A percentile compares a stretch with the other conserved stretches of the same genome.
phyloP scores from a whole-genome alignment of 192 early-diverging fungal genomes.

The Umbelopsis isabellina region DNA sequence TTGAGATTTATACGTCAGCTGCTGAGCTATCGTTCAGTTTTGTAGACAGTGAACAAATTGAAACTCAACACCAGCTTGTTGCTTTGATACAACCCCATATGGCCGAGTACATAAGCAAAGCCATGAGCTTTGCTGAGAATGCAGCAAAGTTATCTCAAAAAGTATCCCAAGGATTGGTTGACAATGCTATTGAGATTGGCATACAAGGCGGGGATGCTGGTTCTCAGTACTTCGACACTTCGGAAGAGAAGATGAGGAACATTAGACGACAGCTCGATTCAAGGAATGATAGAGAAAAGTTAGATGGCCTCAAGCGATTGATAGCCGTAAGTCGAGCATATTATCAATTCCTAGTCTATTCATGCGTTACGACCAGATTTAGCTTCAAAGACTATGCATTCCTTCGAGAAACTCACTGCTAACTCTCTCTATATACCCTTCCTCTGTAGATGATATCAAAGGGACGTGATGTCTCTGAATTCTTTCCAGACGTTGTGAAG shows the following conservation, averaged over 20 bases:
- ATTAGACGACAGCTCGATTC: conserved; percentile 78
- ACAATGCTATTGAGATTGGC: conserved; percentile 87
- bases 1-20: too few species aligned
- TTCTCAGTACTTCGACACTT: conserved; percentile 87
- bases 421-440: not conserved
- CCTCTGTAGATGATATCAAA: conserved; percentile 78
- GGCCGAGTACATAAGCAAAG: conserved; percentile 67
- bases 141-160: conserved; percentile 81
- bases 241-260: conserved; percentile 81
- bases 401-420: too few species aligned
- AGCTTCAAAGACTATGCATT: too few species aligned
- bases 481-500: conserved; percentile 95
- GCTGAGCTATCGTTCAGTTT: too few species aligned
- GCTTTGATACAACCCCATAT: conserved; percentile 28
- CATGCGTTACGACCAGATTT: too few species aligned
- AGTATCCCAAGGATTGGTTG: conserved; percentile 83
- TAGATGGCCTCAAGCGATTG: conserved; percentile 89
- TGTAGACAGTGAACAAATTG: too few species aligned
- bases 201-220: conserved; percentile 59
- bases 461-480: conserved; percentile 87
- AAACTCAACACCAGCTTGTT: not conserved
- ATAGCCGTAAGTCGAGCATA: conserved; percentile 68
- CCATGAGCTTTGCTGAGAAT: conserved; percentile 72
- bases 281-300: conserved; percentile 88
- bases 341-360: too few species aligned